Conservation (phyloP, 345 rosid species). For the Aquilaria sinensis region DNA sequence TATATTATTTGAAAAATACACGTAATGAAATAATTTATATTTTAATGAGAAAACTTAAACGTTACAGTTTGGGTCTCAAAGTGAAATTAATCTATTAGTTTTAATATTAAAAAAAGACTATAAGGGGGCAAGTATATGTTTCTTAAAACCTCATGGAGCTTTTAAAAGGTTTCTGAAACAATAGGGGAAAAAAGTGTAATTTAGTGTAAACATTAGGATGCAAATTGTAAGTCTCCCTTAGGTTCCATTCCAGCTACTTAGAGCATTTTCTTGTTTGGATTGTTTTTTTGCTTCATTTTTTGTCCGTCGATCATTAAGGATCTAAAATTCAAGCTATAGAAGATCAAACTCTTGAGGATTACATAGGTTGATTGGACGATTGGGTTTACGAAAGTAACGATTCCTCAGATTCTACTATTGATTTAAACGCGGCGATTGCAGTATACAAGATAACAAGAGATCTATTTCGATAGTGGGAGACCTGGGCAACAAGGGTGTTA, state of each 20-base stretch:
- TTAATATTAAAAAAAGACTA: no score
- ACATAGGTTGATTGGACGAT: conserved; percentile 86
- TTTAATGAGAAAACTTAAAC: no score
- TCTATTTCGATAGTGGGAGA: conserved; percentile 58
- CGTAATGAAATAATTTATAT: no score
- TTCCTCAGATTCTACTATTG: conserved; percentile 84
- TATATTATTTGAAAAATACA: no score
- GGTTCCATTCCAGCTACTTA: conserved; percentile 68
- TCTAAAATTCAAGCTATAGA: conserved; percentile 63
- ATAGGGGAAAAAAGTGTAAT: no score
- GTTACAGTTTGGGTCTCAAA: no score
- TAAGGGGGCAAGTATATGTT: no score
- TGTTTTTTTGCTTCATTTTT: conserved; percentile 52
- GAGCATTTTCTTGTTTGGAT: conserved; percentile 53
- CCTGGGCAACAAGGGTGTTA: conserved; percentile 44
- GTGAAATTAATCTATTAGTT: no score
- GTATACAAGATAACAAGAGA: conserved; percentile 75
- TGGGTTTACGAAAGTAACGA: conserved; percentile 71
- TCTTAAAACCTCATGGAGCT: no score
- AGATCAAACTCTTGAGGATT: conserved; percentile 39
- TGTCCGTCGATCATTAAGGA: conserved; percentile 47
- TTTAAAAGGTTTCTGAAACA: no score
- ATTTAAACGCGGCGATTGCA: conserved; percentile 77
- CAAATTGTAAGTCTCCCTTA: conserved; percentile 2
- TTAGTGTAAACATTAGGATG: no score